Percentiles rank a stretch among this genome's conserved stretches.
These are phyloP conservation scores for Fagus crenata DNA, from an alignment of 306 rosid genomes.

Conservation along the genomic window DNA sequence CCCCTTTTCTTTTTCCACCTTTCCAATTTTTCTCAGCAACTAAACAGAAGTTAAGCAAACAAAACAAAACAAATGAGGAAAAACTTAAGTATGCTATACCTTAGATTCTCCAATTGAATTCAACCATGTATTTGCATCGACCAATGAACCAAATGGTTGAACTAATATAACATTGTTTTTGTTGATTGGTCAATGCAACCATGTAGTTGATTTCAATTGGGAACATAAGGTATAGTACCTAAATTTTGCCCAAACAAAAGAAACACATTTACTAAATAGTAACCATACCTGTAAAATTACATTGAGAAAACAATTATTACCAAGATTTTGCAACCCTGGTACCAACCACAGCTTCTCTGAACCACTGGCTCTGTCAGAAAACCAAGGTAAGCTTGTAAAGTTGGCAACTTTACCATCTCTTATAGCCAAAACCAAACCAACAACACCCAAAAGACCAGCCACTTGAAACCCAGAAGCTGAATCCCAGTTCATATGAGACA, in stretches of 20 bases:
- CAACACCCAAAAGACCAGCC: conserved; percentile 47
- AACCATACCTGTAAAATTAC: conserved; percentile 77
- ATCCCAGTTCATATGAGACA: conserved; percentile 30
- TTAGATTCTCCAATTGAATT: too few species aligned
- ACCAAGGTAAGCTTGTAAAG: conserved; percentile 42
- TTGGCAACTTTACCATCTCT: conserved; percentile 40
- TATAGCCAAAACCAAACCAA: conserved; percentile 48
- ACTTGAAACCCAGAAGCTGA: conserved; percentile 38
- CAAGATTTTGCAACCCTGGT: conserved; percentile 82
- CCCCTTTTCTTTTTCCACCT: not conserved
- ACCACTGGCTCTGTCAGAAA: conserved; percentile 10
- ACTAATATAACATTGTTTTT: too few species aligned
- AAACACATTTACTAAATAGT: not conserved
- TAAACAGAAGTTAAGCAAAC: not conserved
- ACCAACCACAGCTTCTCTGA: conserved; percentile 33
- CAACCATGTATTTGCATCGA: too few species aligned
- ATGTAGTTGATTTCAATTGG: too few species aligned
- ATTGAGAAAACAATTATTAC: conserved; percentile 79
- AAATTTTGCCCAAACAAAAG: not conserved
- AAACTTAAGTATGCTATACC: too few species aligned
- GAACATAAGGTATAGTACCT: too few species aligned
- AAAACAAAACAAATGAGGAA: too few species aligned
- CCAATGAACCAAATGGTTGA: too few species aligned
- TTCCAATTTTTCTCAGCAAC: not conserved
- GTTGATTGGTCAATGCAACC: too few species aligned